A percentile compares a stretch with the other conserved stretches of the same genome.
phyloP scores from a whole-genome alignment of 2,329 filamentous ascomycete species.

The Apiospora sp. region DNA sequence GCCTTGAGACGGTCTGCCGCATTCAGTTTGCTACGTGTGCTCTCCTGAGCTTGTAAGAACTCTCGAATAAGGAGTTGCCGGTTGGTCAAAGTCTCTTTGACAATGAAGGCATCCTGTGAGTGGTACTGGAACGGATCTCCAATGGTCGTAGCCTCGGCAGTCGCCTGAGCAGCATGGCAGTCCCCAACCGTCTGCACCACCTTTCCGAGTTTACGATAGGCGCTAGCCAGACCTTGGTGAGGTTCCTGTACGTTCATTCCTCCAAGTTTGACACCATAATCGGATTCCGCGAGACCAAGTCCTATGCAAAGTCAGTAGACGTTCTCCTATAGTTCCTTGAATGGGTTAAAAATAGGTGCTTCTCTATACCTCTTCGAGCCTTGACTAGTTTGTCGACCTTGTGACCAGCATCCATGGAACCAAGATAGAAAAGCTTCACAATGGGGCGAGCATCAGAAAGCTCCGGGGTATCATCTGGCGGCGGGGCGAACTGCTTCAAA shows the following conservation, averaged over 20 bases:
- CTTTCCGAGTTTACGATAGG: conserved; percentile 94
- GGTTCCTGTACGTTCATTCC: conserved; percentile 90
- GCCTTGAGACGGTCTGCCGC: conserved; percentile 90
- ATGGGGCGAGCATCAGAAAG: conserved; percentile 86
- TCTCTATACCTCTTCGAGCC: conserved; percentile 78
- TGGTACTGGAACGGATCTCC: conserved; percentile 95
- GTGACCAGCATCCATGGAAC: conserved; percentile 95
- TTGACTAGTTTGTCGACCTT: conserved; percentile 96
- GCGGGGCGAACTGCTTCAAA: conserved; percentile 97
- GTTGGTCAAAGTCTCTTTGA: conserved; percentile 98
- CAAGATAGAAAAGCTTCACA: conserved; percentile 95
- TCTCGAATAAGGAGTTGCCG: conserved; percentile 95
- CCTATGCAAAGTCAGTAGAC: conserved; percentile 58
- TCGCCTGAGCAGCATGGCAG: conserved; percentile 95
- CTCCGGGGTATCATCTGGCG: conserved; percentile 96
- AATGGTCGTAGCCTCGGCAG: conserved; percentile 92
- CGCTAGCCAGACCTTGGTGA: conserved; percentile 85
- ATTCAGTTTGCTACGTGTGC: conserved; percentile 80
- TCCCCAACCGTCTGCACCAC: conserved; percentile 93
- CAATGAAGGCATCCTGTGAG: conserved; percentile 94
- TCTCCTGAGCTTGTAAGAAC: conserved; percentile 88
- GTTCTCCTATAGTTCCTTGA: neutral
- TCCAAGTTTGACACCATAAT: conserved; percentile 90
- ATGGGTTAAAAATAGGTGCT: neutral
- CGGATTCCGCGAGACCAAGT: conserved; percentile 88